These are phyloP conservation scores for Arthrocladium fulminans DNA, from an alignment of 2,329 filamentous ascomycete species.

Conservation along the genomic window DNA sequence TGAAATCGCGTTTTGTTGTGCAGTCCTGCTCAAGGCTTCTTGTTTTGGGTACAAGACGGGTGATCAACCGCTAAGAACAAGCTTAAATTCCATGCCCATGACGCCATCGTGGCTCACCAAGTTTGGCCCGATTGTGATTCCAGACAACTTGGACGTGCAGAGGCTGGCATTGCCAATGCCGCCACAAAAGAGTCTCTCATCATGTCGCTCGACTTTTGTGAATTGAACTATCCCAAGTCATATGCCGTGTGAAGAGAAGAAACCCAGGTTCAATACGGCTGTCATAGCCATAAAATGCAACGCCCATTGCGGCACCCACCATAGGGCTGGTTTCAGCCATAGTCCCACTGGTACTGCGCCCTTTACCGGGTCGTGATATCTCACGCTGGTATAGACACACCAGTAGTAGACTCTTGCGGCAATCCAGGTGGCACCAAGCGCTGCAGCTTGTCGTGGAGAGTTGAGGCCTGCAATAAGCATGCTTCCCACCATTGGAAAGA, in stretches of 20 bases:
- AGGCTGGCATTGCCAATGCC: no score
- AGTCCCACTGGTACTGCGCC: conserved; percentile 18
- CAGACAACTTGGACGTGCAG: no score
- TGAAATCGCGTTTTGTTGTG: not conserved
- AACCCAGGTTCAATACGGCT: not conserved
- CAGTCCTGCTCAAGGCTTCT: not conserved
- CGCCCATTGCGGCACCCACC: conserved; percentile 3
- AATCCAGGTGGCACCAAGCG: conserved; percentile 40
- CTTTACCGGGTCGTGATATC: not conserved
- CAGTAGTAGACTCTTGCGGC: not conserved
- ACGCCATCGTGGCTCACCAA: not conserved
- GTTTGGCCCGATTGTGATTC: no score
- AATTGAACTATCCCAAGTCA: no score
- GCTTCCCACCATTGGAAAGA: conserved; percentile 40
- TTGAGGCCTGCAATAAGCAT: conserved; percentile 46
- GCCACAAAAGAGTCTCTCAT: not conserved
- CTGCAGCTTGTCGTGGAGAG: conserved; percentile 40
- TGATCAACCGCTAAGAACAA: conserved; percentile 20
- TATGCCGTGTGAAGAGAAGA: no score
- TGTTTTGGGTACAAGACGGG: conserved; percentile 5
- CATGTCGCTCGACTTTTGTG: not conserved
- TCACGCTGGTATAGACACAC: not conserved
- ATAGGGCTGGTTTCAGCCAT: not conserved
- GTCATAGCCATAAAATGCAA: not conserved
- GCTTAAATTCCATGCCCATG: not conserved